A percentile compares a stretch with the other conserved stretches of the same genome.
Conservation (phyloP, 495 filamentous ascomycete genomes). For the Daldinia concentrica region DNA sequence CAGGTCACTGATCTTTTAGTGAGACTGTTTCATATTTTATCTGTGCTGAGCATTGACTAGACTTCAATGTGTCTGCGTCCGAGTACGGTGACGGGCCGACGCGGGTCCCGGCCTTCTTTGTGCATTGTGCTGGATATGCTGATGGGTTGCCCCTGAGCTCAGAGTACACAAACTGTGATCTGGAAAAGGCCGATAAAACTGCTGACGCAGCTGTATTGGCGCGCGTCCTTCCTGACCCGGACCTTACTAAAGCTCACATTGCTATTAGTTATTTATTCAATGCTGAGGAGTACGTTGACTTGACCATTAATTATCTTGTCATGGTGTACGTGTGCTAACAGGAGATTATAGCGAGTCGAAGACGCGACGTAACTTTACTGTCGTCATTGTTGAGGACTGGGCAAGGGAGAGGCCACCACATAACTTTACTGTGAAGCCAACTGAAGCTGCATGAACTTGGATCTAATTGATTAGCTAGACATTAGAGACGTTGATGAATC, state of each 20-base stretch:
- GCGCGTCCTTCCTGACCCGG: conserved; percentile 12
- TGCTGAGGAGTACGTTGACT: conserved; percentile 10
- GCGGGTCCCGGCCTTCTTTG: conserved; percentile 3
- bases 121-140: conserved; percentile 10
- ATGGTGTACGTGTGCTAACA: not conserved
- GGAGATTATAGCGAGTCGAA: not conserved
- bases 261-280: conserved; percentile 13
- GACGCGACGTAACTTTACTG: not conserved
- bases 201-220: not conserved
- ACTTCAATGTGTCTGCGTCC: conserved; percentile 10
- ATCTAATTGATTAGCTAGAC: too few species aligned
- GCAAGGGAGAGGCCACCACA: not conserved
- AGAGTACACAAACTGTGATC: not conserved
- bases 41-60: not conserved
- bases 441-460: not conserved
- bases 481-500: too few species aligned
- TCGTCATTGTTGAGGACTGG: not conserved
- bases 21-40: not conserved
- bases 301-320: not conserved
- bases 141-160: conserved; percentile 13
- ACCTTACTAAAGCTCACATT: not conserved
- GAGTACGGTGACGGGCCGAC: not conserved
- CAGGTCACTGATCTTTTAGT: not conserved
- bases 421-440: not conserved
- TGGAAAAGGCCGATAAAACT: not conserved